phyloP scores from a whole-genome alignment of 768 basidiomycete genomes.

The Boletus edulis region DNA sequence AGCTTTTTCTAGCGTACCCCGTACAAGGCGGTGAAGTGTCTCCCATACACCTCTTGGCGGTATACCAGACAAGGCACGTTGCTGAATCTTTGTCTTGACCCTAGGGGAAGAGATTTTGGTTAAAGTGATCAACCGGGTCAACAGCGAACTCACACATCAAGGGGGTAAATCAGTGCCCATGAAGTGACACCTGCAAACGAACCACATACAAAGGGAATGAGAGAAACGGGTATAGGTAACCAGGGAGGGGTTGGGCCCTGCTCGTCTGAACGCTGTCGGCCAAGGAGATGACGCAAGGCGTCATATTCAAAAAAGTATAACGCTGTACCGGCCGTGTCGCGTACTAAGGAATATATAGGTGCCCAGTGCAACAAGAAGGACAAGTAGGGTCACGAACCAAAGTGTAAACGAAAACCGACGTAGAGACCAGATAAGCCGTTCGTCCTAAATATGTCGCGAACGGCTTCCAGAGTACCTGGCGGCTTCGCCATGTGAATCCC shows the following conservation, averaged over 20 bases:
- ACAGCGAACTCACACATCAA: conserved; percentile 73
- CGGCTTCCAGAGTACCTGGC: conserved; percentile 75
- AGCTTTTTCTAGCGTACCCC: conserved; percentile 49
- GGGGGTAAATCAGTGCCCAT: conserved; percentile 90
- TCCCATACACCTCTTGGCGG: conserved; percentile 66
- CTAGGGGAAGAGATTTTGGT: conserved; percentile 35
- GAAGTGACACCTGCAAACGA: conserved; percentile 87
- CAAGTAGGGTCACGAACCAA: conserved; percentile 46
- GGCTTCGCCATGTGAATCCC: conserved; percentile 70
- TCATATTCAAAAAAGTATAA: conserved; percentile 96
- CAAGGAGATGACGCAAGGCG: conserved; percentile 82
- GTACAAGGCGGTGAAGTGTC: conserved; percentile 74
- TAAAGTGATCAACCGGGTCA: neutral
- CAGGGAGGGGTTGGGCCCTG: conserved; percentile 82
- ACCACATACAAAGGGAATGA: conserved; percentile 90
- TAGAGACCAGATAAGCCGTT: conserved; percentile 70
- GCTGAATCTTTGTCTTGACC: conserved; percentile 95
- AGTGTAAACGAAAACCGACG: conserved; percentile 86
- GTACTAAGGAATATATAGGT: conserved; percentile 45
- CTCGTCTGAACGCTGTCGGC: conserved; percentile 72
- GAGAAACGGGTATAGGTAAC: conserved; percentile 74
- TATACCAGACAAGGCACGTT: conserved; percentile 82
- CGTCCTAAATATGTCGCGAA: conserved; percentile 69
- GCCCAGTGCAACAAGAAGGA: neutral
- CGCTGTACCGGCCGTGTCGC: conserved; percentile 87